Evolutionary conservation across 495 filamentous ascomycete species (phyloP), one percentile per base, ranked within the genome.

Genomic region (Cenococcum geophilum): DNA sequence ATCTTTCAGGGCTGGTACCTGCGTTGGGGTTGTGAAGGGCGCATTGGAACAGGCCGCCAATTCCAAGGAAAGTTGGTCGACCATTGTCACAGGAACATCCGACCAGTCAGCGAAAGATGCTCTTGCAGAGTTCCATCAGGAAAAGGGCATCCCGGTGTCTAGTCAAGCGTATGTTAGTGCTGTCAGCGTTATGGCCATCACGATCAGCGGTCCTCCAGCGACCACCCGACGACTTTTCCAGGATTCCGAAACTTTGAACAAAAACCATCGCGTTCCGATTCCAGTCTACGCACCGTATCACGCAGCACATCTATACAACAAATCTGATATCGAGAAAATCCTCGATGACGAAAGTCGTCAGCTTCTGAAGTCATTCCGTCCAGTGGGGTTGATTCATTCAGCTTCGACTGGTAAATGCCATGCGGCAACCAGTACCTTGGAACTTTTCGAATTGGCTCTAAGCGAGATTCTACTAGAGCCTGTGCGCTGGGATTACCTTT

Each of bases 231-330:
- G 77, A 0, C 77, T 93, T 23, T 79, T 86, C 63, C 74, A 80
- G 32, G 68, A 73, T 36, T 75, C 73, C n/a, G 73, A 76, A 18
- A 64, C 78, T 10, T 74, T 87, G 27, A 77, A 79, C 55, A 75
- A 79, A 3, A 72, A 79, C 54, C 84, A 84, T 65, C 80, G 80
- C 1, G 78, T 81, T 5, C 79, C 79, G n/a, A 82, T 88, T 47
- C 84, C 88, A 0, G 83, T 95, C 21, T 84, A 87, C 64, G 90
- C 86, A 0, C 88, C 90, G 1, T 95, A 90, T 67, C 91, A 96
- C 74, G 88, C 90, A 12, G 65, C 78, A 0, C 89, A 95, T 71
- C 73, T 95, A 9, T 86, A 89, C 72, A 76, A 76, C 5, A 59
- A 75, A 16, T 75, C 76, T 14, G 82, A 91, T 63, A 75, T 88